Conservation (phyloP, 2,329 filamentous ascomycete genomes). For the Exophiala xenobiotica region DNA sequence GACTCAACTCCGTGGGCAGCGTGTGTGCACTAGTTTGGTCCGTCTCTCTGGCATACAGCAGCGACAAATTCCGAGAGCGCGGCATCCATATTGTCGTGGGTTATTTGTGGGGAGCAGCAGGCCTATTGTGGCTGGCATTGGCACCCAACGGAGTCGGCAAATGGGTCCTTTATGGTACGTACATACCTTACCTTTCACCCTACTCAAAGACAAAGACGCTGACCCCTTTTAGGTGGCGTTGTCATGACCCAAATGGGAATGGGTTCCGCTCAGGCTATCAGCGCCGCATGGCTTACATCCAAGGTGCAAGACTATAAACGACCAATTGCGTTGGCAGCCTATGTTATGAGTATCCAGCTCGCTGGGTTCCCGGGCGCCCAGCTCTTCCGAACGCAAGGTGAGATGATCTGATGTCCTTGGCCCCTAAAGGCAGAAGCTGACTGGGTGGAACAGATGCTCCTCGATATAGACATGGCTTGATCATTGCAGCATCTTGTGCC, state of each 20-base stretch:
- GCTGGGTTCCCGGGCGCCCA: constrained; percentile 31
- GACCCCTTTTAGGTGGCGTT: constrained; percentile 25
- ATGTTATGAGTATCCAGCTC: constrained; percentile 33
- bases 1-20: constrained; percentile 53
- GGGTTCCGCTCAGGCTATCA: constrained; percentile 30
- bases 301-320: constrained; percentile 33
- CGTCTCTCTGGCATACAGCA: constrained; percentile 26
- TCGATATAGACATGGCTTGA: constrained; percentile 16
- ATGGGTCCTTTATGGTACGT: constrained; percentile 27
- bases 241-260: constrained; percentile 29
- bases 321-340: constrained; percentile 31
- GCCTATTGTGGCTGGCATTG: constrained; percentile 30
- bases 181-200: neutral
- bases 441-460: constrained; percentile 12
- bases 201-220: neutral
- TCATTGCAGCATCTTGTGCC: constrained; percentile 15
- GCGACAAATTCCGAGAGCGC: constrained; percentile 24
- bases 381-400: constrained; percentile 28
- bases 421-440: neutral
- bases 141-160: constrained; percentile 26
- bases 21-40: constrained; percentile 22
- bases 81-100: constrained; percentile 30
- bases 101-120: constrained; percentile 28
- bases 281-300: constrained; percentile 31
- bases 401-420: neutral